These are phyloP conservation scores for Sideroxylon spinosum DNA, from an alignment of 179 eudicot species.

Conservation along the genomic window DNA sequence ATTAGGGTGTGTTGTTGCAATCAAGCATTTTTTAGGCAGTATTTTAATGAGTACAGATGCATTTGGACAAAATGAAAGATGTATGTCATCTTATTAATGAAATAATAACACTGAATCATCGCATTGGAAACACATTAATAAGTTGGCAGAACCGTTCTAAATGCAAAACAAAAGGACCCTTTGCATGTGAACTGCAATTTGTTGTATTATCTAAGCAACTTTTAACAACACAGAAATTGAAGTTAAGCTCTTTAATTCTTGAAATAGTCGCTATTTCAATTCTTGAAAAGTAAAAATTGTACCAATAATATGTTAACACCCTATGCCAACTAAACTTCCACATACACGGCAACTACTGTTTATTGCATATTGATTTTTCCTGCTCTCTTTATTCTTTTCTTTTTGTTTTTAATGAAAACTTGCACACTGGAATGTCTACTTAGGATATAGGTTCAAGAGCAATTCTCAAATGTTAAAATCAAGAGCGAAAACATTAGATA, in stretches of 20 bases:
- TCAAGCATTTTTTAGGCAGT: background rate
- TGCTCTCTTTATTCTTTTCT: background rate
- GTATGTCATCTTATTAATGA: background rate
- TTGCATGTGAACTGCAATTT: background rate
- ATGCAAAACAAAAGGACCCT: background rate
- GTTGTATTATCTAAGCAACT: background rate
- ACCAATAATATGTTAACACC: background rate
- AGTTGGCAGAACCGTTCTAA: background rate
- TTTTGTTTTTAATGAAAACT: background rate
- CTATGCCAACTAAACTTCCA: background rate
- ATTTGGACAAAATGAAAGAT: background rate
- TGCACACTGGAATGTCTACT: background rate
- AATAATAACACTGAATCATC: background rate
- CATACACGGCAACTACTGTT: background rate
- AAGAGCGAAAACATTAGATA: no score
- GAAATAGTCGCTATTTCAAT: background rate
- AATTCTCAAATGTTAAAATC: no score
- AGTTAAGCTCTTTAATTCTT: background rate
- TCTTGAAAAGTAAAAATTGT: background rate
- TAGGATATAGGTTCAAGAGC: background rate
- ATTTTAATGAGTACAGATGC: background rate
- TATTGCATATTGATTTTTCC: background rate
- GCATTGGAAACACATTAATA: background rate
- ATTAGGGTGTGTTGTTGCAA: background rate
- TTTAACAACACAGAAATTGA: background rate